phyloP scores from a whole-genome alignment of 495 filamentous ascomycete genomes.

The Penicillium ucsense region DNA sequence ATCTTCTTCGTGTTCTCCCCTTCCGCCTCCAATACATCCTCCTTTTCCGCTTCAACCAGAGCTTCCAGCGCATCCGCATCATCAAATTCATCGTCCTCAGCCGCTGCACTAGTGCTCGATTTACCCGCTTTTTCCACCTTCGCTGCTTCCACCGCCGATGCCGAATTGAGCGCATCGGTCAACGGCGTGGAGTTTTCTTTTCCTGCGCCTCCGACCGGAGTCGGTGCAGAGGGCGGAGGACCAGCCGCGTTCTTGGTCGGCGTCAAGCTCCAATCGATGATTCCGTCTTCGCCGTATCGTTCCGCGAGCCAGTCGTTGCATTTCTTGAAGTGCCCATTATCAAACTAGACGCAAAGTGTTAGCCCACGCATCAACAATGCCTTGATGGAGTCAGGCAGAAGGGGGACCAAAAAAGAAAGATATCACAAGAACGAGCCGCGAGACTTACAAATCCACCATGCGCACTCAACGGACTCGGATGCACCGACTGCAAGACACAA shows the following conservation, averaged over 20 bases:
- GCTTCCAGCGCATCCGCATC: slow-evolving; percentile 34
- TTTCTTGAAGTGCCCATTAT: slow-evolving; percentile 77
- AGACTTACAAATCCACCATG: slow-evolving; percentile 56
- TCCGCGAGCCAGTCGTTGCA: slow-evolving; percentile 80
- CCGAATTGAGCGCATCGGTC: slow-evolving; percentile 1
- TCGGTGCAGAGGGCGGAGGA: slow-evolving; percentile 1
- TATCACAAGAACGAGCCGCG: neutral
- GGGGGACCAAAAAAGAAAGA: neutral
- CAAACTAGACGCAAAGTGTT: slow-evolving; percentile 42
- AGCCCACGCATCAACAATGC: neutral
- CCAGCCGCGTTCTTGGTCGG: slow-evolving; percentile 14
- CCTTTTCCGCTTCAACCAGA: slow-evolving; percentile 22
- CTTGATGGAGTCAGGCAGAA: no score
- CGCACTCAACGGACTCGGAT: slow-evolving; percentile 87
- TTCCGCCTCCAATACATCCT: neutral
- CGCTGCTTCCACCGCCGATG: slow-evolving; percentile 1
- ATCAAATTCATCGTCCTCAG: slow-evolving; percentile 23
- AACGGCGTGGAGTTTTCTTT: slow-evolving; percentile 12
- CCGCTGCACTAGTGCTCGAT: neutral
- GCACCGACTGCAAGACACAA: slow-evolving; percentile 70
- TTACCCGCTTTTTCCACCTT: slow-evolving; percentile 2
- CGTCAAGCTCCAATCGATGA: slow-evolving; percentile 79
- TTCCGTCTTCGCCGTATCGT: slow-evolving; percentile 66
- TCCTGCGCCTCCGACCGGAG: neutral
- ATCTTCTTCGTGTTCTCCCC: neutral